A percentile compares a stretch with the other conserved stretches of the same genome.
Conservation (phyloP, 495 filamentous ascomycete species). For the Aspergillus homomorphus region DNA sequence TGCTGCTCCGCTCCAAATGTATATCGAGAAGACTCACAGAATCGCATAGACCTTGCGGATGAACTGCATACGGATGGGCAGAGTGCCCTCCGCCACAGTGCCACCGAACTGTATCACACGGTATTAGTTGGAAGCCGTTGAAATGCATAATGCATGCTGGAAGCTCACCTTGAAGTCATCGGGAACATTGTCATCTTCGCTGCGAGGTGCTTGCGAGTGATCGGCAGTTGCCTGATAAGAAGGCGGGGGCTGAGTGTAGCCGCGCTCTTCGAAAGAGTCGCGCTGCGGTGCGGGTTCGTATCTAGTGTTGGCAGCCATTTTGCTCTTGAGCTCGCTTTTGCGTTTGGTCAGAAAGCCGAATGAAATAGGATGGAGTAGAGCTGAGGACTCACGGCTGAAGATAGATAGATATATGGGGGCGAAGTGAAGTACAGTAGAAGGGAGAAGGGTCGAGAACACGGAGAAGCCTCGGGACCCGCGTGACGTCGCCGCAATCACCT, state of each 20-base stretch:
- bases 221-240: conserved; percentile 53
- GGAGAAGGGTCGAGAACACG: not conserved
- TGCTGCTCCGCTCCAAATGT: not conserved
- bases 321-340: conserved; percentile 3
- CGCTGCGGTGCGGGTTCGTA: conserved; percentile 70
- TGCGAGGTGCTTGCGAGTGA: conserved; percentile 57
- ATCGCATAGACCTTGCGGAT: conserved; percentile 91
- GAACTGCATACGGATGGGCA: conserved; percentile 97
- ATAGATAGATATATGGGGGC: conserved; percentile 9
- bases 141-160: not conserved
- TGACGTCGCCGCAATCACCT: conserved; percentile 19
- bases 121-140: conserved; percentile 4
- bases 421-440: conserved; percentile 1
- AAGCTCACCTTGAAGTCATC: conserved; percentile 88
- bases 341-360: not conserved
- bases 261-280: conserved; percentile 63
- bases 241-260: conserved; percentile 82
- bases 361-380: conserved; percentile 2
- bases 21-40: conserved; percentile 49
- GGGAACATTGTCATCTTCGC: conserved; percentile 85
- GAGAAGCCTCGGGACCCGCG: conserved; percentile 9
- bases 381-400: not conserved
- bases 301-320: conserved; percentile 66
- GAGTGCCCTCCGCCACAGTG: conserved; percentile 83
- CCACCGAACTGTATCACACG: conserved; percentile 67